These are phyloP conservation scores for Drechslerella coelobrocha DNA, from an alignment of 2,329 filamentous ascomycete species.

Conservation along the genomic window DNA sequence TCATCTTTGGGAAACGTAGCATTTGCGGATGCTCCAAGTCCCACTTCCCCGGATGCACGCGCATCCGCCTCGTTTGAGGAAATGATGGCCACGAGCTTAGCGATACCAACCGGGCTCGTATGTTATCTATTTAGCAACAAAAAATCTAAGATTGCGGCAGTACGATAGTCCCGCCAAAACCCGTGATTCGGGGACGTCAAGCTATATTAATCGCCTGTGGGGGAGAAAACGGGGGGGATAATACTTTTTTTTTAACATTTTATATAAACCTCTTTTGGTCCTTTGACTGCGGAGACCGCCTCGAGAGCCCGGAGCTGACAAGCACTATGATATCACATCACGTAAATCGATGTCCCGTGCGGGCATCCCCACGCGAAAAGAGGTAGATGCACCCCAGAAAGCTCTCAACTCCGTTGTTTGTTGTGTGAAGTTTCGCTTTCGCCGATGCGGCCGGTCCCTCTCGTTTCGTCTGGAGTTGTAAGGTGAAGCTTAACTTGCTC, in stretches of 20 bases:
- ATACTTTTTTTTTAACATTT: too few species aligned
- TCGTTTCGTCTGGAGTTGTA: too few species aligned
- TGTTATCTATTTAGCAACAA: too few species aligned
- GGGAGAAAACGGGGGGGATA: not conserved
- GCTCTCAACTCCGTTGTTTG: not conserved
- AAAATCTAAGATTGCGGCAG: too few species aligned
- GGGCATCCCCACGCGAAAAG: slow-evolving; percentile 43
- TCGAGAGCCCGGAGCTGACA: slow-evolving; percentile 1
- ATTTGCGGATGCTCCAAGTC: too few species aligned
- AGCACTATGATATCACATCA: slow-evolving; percentile 18
- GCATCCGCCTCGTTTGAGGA: slow-evolving; percentile 29
- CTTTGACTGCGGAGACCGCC: slow-evolving; percentile 17
- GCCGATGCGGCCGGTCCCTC: not conserved
- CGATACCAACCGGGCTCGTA: too few species aligned
- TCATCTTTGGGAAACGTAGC: too few species aligned
- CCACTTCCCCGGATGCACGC: slow-evolving; percentile 50
- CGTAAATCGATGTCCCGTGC: slow-evolving; percentile 26
- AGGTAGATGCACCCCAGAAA: not conserved
- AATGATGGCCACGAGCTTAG: slow-evolving; percentile 38
- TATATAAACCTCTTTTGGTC: too few species aligned
- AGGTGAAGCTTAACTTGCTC: too few species aligned
- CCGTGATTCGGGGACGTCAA: too few species aligned
- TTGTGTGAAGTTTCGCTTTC: not conserved
- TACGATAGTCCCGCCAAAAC: too few species aligned
- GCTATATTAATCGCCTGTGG: not conserved